A percentile compares a stretch with the other conserved stretches of the same genome.
Conservation (phyloP, 495 filamentous ascomycete genomes). For the Staphylotrichum tortipilum region DNA sequence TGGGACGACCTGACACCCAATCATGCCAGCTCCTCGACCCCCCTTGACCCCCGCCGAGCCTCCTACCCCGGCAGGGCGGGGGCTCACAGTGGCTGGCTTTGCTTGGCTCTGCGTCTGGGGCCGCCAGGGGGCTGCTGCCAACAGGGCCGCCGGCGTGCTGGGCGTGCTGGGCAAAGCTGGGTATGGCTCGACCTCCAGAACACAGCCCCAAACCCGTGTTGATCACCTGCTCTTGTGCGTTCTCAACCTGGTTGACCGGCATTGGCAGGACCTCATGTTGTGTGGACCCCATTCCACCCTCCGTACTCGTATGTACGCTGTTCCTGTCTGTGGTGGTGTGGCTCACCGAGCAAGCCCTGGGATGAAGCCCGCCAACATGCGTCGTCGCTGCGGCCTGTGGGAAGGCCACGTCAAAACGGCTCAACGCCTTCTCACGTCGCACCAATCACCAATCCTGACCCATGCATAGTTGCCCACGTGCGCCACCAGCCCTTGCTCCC, state of each 20-base stretch:
- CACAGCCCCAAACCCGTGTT: background rate
- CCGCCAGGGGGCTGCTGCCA: background rate
- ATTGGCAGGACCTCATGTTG: too few relatives aligned
- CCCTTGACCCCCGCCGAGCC: slow-evolving; percentile 2
- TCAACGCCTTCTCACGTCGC: too few relatives aligned
- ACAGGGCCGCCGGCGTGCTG: too few relatives aligned
- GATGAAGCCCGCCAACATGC: too few relatives aligned
- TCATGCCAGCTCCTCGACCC: background rate
- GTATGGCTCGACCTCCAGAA: background rate
- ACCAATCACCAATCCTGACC: too few relatives aligned
- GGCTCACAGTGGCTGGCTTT: slow-evolving; percentile 1
- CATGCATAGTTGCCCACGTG: background rate
- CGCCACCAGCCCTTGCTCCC: background rate
- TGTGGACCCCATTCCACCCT: too few relatives aligned
- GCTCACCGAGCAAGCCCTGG: too few relatives aligned
- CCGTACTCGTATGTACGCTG: too few relatives aligned
- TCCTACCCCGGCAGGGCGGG: background rate
- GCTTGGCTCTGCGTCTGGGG: background rate
- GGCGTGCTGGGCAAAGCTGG: too few relatives aligned
- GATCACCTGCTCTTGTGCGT: slow-evolving; percentile 6
- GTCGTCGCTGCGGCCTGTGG: background rate
- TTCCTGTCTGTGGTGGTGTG: too few relatives aligned
- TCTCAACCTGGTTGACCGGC: too few relatives aligned
- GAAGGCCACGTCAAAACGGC: background rate
- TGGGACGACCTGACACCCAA: background rate